phyloP scores from a whole-genome alignment of 2,329 filamentous ascomycete genomes.

The Pyricularia sp. region DNA sequence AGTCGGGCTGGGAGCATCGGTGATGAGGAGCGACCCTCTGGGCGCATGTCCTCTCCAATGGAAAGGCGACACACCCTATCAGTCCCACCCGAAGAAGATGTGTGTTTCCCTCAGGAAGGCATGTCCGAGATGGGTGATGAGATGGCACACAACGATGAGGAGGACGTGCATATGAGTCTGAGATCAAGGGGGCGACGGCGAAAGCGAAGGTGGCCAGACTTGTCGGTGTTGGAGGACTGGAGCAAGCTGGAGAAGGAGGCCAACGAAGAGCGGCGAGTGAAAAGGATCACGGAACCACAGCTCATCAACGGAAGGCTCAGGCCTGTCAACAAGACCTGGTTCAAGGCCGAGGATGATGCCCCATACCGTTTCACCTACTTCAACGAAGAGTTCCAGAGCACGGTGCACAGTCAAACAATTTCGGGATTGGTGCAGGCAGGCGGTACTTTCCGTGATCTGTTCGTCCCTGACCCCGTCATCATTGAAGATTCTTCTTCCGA shows the following conservation, averaged over 20 bases:
- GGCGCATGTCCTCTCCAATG: conserved; percentile 22
- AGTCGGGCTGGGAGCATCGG: conserved; percentile 3
- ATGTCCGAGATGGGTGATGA: conserved; percentile 75
- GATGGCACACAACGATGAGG: conserved; percentile 33
- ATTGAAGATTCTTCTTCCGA: conserved; percentile 57
- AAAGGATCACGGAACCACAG: conserved; percentile 88
- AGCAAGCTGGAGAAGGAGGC: conserved; percentile 80
- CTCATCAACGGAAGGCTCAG: conserved; percentile 81
- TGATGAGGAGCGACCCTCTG: conserved; percentile 11
- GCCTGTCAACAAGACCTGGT: conserved; percentile 70
- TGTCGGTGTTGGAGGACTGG: conserved; percentile 78
- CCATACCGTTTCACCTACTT: conserved; percentile 98
- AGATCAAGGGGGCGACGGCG: conserved; percentile 37
- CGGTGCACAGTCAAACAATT: conserved; percentile 90
- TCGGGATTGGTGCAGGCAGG: conserved; percentile 84
- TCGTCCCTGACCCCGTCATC: conserved; percentile 72
- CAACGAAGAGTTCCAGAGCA: conserved; percentile 92
- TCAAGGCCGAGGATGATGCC: conserved; percentile 72
- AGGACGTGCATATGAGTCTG: conserved; percentile 3
- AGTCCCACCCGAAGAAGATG: conserved; percentile 62
- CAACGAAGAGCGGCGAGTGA: conserved; percentile 69
- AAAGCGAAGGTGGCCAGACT: conserved; percentile 71
- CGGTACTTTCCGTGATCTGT: conserved; percentile 72
- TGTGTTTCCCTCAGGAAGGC: conserved; percentile 75
- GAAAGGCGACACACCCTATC: conserved; percentile 45